These are phyloP conservation scores for Salvia sclarea DNA, from an alignment of 305 asterid genomes.

Conservation along the genomic window DNA sequence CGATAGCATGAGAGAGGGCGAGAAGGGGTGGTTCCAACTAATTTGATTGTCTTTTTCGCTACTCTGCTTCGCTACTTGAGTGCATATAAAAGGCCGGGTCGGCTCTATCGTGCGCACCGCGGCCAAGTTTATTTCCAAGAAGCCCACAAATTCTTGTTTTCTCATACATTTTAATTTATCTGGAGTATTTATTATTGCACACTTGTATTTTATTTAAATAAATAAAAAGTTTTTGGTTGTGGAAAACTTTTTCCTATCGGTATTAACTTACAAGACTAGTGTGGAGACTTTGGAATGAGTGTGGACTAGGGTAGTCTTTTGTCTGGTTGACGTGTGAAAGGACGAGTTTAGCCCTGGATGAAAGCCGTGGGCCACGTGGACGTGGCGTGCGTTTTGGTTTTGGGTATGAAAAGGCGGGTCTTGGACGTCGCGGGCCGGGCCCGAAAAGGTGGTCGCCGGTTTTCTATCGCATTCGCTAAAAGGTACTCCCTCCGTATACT, in stretches of 20 bases:
- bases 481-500: too few species aligned
- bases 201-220: too few species aligned
- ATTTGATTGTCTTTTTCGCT: not conserved
- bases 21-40: not conserved
- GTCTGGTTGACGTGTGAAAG: not conserved
- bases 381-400: not conserved
- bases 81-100: not conserved
- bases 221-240: not conserved
- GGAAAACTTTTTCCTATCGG: not conserved
- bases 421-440: not conserved
- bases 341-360: not conserved
- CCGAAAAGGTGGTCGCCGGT: too few species aligned
- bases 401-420: not conserved
- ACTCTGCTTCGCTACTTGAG: not conserved
- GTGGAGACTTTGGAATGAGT: conserved; percentile 20
- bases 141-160: not conserved
- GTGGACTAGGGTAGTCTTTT: conserved; percentile 14
- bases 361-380: not conserved
- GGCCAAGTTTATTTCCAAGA: not conserved
- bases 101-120: conserved; percentile 1
- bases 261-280: not conserved
- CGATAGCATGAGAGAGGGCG: conserved; percentile 27
- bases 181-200: not conserved
- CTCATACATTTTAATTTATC: not conserved
- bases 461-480: too few species aligned